Percentiles rank a stretch among this genome's conserved stretches.
Conservation (phyloP, 2,329 filamentous ascomycete genomes). For the Aspergillus transmontanensis region DNA sequence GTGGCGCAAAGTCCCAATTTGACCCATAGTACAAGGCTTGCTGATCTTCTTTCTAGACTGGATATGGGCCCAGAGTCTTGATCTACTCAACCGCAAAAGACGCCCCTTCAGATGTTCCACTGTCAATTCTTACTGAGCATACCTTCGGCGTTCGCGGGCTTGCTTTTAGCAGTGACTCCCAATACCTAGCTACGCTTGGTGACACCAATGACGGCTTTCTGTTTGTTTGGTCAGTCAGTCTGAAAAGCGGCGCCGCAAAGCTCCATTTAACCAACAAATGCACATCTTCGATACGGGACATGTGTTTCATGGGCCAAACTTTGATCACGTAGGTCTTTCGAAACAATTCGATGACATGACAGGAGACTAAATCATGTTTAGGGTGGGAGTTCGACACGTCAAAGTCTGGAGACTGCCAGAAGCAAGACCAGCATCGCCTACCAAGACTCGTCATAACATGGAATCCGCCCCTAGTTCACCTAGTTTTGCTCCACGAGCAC, state of each 20-base stretch:
- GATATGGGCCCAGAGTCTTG: conserved; percentile 86
- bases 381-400: conserved; percentile 82
- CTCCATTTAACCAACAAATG: conserved; percentile 89
- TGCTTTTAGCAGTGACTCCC: conserved; percentile 85
- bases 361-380: conserved; percentile 19
- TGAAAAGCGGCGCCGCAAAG: conserved; percentile 76
- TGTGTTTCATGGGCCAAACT: conserved; percentile 85
- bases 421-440: conserved; percentile 59
- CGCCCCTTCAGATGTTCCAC: conserved; percentile 74
- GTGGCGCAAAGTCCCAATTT: conserved; percentile 19
- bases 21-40: not conserved
- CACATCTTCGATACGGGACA: conserved; percentile 80
- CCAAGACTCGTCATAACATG: conserved; percentile 60
- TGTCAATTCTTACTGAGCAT: conserved; percentile 87
- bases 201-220: conserved; percentile 90
- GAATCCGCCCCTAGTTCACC: conserved; percentile 36
- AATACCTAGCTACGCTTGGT: conserved; percentile 84
- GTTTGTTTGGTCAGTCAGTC: conserved; percentile 84
- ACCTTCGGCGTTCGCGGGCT: conserved; percentile 85
- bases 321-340: conserved; percentile 66
- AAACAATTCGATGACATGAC: not conserved
- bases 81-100: conserved; percentile 82
- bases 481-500: conserved; percentile 62
- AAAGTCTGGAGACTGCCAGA: conserved; percentile 92
- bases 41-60: conserved; percentile 60